These are phyloP conservation scores for Linnemannia hyalina DNA, from an alignment of 192 early-diverging fungal genomes.

Conservation along the genomic window DNA sequence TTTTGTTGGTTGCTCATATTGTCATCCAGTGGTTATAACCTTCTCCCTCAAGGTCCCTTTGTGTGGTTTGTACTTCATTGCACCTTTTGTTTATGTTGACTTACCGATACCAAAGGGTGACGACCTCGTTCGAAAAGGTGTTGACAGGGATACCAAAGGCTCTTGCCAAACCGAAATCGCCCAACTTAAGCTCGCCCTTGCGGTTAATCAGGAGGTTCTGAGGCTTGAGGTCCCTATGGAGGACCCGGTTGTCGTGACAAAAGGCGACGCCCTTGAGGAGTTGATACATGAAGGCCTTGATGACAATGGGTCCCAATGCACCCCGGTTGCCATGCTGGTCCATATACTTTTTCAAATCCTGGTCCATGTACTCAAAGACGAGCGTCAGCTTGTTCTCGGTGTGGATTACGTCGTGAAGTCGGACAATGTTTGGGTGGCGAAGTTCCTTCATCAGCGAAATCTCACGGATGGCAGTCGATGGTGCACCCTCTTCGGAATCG, in stretches of 20 bases:
- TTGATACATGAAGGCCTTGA: constrained; percentile 89
- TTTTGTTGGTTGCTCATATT: neutral
- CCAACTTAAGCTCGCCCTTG: constrained; percentile 85
- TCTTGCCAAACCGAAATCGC: constrained; percentile 87
- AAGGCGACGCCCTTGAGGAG: constrained; percentile 85
- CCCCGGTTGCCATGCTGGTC: constrained; percentile 78
- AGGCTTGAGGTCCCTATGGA: constrained; percentile 90
- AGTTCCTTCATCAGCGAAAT: constrained; percentile 99
- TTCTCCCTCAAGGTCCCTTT: no score
- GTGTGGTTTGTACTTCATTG: no score
- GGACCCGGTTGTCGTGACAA: constrained; percentile 87
- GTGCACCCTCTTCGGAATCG: constrained; percentile 93
- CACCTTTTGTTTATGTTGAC: neutral
- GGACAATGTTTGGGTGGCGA: constrained; percentile 91
- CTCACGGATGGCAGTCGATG: constrained; percentile 97
- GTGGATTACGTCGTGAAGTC: constrained; percentile 86
- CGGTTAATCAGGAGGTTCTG: constrained; percentile 88
- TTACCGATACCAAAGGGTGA: constrained; percentile 96
- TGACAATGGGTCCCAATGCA: constrained; percentile 69
- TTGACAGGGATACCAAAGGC: constrained; percentile 90
- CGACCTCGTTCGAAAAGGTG: constrained; percentile 98
- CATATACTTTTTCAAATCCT: constrained; percentile 91
- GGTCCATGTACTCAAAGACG: constrained; percentile 91
- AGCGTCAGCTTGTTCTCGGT: constrained; percentile 88
- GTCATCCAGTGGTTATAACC: no score